Conservation (phyloP, 139 green algal species). For the Micractinium sp. region DNA sequence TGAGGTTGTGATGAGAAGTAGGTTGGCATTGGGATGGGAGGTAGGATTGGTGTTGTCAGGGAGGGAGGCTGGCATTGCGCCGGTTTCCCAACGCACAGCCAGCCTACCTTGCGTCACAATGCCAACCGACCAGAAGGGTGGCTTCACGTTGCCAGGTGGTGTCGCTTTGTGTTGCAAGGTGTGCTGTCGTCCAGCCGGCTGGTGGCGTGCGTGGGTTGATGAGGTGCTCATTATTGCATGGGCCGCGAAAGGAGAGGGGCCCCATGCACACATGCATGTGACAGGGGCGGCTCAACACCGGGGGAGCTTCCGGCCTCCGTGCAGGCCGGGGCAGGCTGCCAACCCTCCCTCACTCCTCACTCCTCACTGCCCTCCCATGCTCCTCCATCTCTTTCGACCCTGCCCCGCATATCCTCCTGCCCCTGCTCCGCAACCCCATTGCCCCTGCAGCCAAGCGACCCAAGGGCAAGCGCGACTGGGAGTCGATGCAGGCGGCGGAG, state of each 20-base stretch:
- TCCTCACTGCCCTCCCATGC: no score
- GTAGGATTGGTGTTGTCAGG: not conserved
- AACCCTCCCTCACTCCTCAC: not conserved
- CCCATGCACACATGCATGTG: not conserved
- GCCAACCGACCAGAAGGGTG: no score
- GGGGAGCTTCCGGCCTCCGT: no score
- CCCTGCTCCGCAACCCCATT: not conserved
- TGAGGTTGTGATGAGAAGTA: not conserved
- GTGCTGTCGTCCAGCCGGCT: no score
- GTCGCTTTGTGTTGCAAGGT: no score
- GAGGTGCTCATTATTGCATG: no score
- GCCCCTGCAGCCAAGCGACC: constrained; percentile 4
- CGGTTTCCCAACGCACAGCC: no score
- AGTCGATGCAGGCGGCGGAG: constrained; percentile 4
- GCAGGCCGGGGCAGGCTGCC: not conserved
- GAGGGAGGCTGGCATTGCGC: no score
- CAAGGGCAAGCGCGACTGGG: not conserved
- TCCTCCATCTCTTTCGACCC: not conserved
- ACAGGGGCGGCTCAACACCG: no score
- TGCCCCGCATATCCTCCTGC: not conserved
- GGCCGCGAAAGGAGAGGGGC: not conserved
- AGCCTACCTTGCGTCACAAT: no score
- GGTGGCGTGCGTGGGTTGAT: not conserved
- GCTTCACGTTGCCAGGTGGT: no score
- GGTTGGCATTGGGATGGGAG: not conserved